Percentiles rank a stretch among this genome's conserved stretches.
Conservation (phyloP, 1,284 basidiomycete species). For the Irpex rosettiformis region DNA sequence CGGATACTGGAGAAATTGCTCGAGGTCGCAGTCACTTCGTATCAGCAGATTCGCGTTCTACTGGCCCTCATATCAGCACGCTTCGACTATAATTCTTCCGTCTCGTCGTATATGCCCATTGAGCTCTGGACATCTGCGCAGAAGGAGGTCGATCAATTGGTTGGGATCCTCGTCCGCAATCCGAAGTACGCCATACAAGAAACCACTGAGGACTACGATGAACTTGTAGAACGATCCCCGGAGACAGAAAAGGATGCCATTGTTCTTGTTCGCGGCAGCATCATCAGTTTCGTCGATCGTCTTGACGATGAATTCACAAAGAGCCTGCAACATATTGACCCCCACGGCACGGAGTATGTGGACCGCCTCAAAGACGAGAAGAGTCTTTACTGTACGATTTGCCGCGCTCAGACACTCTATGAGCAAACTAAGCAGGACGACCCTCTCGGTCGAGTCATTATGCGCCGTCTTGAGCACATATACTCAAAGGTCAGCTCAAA, state of each 20-base stretch:
- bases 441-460: constrained; percentile 83
- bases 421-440: constrained; percentile 77
- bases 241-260: constrained; percentile 62
- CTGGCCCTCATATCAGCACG: constrained; percentile 92
- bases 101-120: constrained; percentile 85
- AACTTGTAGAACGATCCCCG: constrained; percentile 83
- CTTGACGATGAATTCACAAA: constrained; percentile 99
- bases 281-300: constrained; percentile 94
- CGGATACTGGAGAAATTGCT: constrained; percentile 88
- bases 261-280: constrained; percentile 84
- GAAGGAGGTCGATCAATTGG: constrained; percentile 84
- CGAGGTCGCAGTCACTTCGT: constrained; percentile 82
- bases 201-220: constrained; percentile 90
- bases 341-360: constrained; percentile 97
- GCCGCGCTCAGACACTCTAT: constrained; percentile 89
- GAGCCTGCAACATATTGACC: constrained; percentile 97
- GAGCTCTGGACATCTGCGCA: constrained; percentile 91
- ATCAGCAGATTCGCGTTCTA: constrained; percentile 93
- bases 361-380: constrained; percentile 96
- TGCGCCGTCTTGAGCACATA: constrained; percentile 96
- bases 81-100: constrained; percentile 95
- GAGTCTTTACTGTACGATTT: constrained; percentile 90
- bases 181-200: constrained; percentile 83
- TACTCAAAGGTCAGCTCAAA: constrained; percentile 82
- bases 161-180: constrained; percentile 75